Evolutionary conservation across 2,329 filamentous ascomycete genomes (phyloP), one percentile per base, ranked within the genome.

Genomic region (Arachnopeziza araneosa): DNA sequence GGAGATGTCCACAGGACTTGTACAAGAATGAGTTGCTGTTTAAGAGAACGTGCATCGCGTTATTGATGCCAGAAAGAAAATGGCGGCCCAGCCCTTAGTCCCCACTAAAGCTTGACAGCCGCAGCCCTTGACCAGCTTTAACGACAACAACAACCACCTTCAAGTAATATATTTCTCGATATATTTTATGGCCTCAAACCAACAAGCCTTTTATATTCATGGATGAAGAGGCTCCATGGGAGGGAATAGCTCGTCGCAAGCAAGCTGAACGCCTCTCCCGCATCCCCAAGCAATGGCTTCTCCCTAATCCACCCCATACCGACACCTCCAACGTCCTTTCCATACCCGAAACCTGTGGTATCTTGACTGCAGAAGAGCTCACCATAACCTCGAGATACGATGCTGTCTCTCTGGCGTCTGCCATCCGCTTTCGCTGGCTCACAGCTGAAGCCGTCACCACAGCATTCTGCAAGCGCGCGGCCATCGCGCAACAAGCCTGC

Each of bases 381-480:
- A 54, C 58, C 1, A 71, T 72, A 50, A 72, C 70, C n/a, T 64
- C 65, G 32, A 60, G 59, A 21, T 58, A 71, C 59, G 69, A 71
- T 61, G 70, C 70, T 17, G 68, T 67, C 10, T 64, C 68, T 7
- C 63, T 73, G 2, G 62, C 65, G 19, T 26, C 62, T 17, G 62
- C 63, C 2, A 66, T 73, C 26, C 57, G 60, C 7, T 55, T 53
- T 2, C 52, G 63, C 1, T 63, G 48, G 8, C 62, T 66, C 30
- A 71, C 65, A 2, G 69, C 71, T 0, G 64, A 69, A 49, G 75
- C 76, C n/a, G 75, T 81, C 1, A 70, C 75, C 1, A 70, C 70
- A 4, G 79, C 78, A n/a, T 81, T 81, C 65, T 79, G 78, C 63
- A 81, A 81, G 65, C 73, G 79, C 7, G 78, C 79, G 1, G 76